Evolutionary conservation across 1,139 yeast genomes (phyloP).

Genomic region (Geotrichum phurueaensis): DNA sequence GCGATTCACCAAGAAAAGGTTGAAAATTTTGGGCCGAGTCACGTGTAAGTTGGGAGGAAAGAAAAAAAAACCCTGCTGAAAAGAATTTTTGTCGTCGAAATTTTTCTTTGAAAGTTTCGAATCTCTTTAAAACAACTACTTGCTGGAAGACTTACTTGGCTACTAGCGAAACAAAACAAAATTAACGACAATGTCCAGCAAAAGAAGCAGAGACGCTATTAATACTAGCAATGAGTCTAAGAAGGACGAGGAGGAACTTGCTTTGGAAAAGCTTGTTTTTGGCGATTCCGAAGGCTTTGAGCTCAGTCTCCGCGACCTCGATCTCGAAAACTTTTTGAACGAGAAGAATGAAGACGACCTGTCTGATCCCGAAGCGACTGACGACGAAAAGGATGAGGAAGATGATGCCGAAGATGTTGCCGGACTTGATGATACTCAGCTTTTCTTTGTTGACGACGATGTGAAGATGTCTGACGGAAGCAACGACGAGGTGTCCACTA

Average conservation of each 20-base stretch:
- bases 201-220: neutral
- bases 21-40: slow-evolving; percentile 2
- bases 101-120: slow-evolving; percentile 9
- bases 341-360: slow-evolving; percentile 44
- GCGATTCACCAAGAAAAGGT: neutral
- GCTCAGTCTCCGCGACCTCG: slow-evolving; percentile 53
- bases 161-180: neutral
- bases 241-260: slow-evolving; percentile 77
- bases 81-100: slow-evolving; percentile 10
- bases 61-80: neutral
- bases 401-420: slow-evolving; percentile 29
- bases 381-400: slow-evolving; percentile 28
- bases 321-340: slow-evolving; percentile 42
- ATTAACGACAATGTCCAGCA: slow-evolving; percentile 9
- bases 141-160: neutral
- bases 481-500: slow-evolving; percentile 30
- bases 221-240: slow-evolving; percentile 32
- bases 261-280: slow-evolving; percentile 76
- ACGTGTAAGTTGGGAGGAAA: slow-evolving; percentile 16
- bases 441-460: slow-evolving; percentile 35
- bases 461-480: slow-evolving; percentile 31
- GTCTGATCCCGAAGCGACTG: slow-evolving; percentile 33
- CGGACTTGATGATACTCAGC: slow-evolving; percentile 33
- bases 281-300: slow-evolving; percentile 84
- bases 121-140: neutral